Evolutionary conservation across 2,329 filamentous ascomycete genomes (phyloP).

Genomic region (Neonectria hederae): DNA sequence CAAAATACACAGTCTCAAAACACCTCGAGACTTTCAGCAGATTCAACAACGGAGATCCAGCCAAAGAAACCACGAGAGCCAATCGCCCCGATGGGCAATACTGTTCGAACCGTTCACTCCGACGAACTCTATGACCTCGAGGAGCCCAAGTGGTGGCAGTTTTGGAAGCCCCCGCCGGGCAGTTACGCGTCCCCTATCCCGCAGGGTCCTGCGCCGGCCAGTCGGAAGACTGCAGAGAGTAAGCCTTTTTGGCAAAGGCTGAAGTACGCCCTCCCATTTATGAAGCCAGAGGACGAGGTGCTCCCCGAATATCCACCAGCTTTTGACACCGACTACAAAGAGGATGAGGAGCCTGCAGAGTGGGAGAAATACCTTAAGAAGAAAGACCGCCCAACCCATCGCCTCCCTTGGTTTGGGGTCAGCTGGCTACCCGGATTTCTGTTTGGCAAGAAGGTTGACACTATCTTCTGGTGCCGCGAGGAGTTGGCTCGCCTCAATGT

Average conservation of each 20-base stretch:
- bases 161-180: conserved; percentile 71
- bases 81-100: conserved; percentile 52
- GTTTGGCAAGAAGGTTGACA: conserved; percentile 90
- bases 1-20: conserved; percentile 50
- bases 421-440: conserved; percentile 82
- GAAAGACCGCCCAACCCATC: conserved; percentile 86
- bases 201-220: conserved; percentile 59
- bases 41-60: conserved; percentile 46
- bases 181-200: conserved; percentile 70
- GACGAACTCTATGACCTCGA: conserved; percentile 60
- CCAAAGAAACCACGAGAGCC: conserved; percentile 14
- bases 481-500: conserved; percentile 88
- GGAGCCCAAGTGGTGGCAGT: conserved; percentile 65
- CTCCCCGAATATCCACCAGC: conserved; percentile 69
- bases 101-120: conserved; percentile 61
- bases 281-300: conserved; percentile 52
- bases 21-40: conserved; percentile 51
- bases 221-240: conserved; percentile 49
- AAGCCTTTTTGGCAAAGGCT: conserved; percentile 63
- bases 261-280: conserved; percentile 60
- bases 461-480: conserved; percentile 88
- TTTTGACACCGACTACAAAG: conserved; percentile 66
- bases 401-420: conserved; percentile 69
- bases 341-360: conserved; percentile 69
- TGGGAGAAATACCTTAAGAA: conserved; percentile 87